Percentiles rank a stretch among this genome's conserved stretches.
Evolutionary conservation across 371 early-diverging fungal species (phyloP).

Genomic region (Scutellospora calospora): DNA sequence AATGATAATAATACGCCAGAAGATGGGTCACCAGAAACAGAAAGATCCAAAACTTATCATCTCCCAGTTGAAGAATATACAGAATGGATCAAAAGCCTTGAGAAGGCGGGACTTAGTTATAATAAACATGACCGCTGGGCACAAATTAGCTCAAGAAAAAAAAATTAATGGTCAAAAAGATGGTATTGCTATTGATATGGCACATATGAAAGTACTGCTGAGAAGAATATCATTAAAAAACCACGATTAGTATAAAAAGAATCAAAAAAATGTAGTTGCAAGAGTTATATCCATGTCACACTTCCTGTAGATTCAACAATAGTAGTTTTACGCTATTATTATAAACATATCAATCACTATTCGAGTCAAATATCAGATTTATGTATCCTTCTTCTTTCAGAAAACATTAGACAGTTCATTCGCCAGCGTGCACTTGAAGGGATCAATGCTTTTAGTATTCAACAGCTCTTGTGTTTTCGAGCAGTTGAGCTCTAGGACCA

Average conservation of each 20-base stretch:
- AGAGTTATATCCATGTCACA: not conserved
- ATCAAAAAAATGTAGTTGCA: not conserved
- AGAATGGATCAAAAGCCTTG: conserved; percentile 11
- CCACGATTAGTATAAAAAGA: not conserved
- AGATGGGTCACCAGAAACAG: not conserved
- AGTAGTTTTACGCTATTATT: not conserved
- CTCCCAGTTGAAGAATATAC: conserved; percentile 1
- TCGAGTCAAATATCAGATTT: not conserved
- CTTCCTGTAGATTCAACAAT: not conserved
- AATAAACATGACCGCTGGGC: not conserved
- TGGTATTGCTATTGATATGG: not conserved
- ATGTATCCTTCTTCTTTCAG: not conserved
- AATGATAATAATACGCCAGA: not conserved
- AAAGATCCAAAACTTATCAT: not conserved
- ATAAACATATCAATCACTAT: not conserved
- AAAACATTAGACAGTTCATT: conserved; percentile 5
- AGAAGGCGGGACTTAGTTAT: not conserved
- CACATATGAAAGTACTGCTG: not conserved
- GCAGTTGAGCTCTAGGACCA: not conserved
- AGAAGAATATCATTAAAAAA: not conserved
- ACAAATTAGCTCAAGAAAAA: conserved; percentile 7
- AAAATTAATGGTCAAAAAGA: not conserved
- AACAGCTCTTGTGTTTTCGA: not conserved
- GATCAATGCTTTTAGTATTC: not conserved
- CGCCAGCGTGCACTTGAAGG: not conserved